Evolutionary conservation across 2,329 filamentous ascomycete genomes (phyloP).

Genomic region (Trichothecium roseum): DNA sequence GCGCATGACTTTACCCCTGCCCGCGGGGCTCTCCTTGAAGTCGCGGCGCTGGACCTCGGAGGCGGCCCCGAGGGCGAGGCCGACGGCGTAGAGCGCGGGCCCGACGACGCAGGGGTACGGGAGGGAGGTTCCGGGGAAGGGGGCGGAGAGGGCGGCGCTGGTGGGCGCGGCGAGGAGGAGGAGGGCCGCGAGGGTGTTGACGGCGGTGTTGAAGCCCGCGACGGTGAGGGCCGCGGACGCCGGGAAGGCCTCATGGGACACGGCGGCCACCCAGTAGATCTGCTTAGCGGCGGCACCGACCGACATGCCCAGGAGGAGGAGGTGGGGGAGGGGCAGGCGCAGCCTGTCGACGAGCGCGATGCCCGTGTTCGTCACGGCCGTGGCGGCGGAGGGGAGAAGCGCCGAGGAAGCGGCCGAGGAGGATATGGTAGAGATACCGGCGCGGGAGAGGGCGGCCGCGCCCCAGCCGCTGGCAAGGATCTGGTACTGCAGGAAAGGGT

Average conservation of each 20-base stretch:
- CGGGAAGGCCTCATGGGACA: constrained; percentile 40
- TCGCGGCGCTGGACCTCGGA: constrained; percentile 44
- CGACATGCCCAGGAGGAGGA: constrained; percentile 42
- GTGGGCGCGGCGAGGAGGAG: constrained; percentile 39
- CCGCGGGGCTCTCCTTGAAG: constrained; percentile 26
- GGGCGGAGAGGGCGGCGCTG: constrained; percentile 20
- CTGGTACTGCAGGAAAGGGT: constrained; percentile 20
- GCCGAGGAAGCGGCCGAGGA: no score
- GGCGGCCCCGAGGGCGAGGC: constrained; percentile 42
- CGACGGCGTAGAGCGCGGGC: constrained; percentile 34
- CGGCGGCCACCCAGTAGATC: constrained; percentile 36
- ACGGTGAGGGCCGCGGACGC: constrained; percentile 30
- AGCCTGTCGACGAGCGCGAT: constrained; percentile 24
- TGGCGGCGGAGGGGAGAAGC: constrained; percentile 19
- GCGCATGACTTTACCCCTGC: constrained; percentile 26
- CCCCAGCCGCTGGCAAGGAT: constrained; percentile 21
- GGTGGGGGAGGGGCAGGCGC: constrained; percentile 37
- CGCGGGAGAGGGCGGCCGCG: constrained; percentile 30
- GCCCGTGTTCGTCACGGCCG: constrained; percentile 20
- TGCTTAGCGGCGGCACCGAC: constrained; percentile 44
- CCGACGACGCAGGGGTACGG: constrained; percentile 32
- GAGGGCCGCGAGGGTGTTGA: constrained; percentile 45
- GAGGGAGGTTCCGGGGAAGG: constrained; percentile 10
- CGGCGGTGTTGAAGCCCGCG: constrained; percentile 38
- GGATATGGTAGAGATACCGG: constrained; percentile 31